phyloP scores from a whole-genome alignment of 78 protist species.

The Isochrysis galbana region DNA sequence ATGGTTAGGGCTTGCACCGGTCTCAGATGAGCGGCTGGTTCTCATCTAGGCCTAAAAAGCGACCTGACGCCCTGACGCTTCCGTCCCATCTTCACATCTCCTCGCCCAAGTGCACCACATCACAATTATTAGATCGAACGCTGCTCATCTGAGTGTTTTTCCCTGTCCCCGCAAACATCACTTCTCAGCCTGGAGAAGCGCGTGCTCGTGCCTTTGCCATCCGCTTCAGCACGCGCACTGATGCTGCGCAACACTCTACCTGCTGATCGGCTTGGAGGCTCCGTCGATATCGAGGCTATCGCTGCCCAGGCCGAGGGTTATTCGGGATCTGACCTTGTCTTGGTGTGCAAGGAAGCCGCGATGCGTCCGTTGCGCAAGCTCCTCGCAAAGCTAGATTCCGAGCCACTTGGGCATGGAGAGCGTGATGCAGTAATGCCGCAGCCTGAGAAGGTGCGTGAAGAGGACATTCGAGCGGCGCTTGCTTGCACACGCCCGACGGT shows the following conservation, averaged over 20 bases:
- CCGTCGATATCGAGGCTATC: not conserved
- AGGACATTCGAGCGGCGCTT: not conserved
- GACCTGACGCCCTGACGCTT: too few relatives aligned
- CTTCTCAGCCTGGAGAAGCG: constrained; percentile 65
- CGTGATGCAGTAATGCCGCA: not conserved
- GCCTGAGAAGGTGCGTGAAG: not conserved
- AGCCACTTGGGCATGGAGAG: too few relatives aligned
- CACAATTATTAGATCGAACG: too few relatives aligned
- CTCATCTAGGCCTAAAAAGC: too few relatives aligned
- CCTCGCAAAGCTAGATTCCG: constrained; percentile 42
- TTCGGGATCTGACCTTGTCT: constrained; percentile 66
- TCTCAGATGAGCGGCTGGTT: too few relatives aligned
- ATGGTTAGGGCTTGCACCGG: too few relatives aligned
- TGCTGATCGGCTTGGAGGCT: not conserved
- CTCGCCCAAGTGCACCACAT: too few relatives aligned
- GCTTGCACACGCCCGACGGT: not conserved
- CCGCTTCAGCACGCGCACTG: not conserved
- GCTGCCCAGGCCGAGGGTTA: constrained; percentile 26
- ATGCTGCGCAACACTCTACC: not conserved
- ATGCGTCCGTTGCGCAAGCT: constrained; percentile 66
- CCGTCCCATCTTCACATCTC: too few relatives aligned
- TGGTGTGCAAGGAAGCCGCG: constrained; percentile 72
- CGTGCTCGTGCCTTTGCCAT: constrained; percentile 61
- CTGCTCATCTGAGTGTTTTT: too few relatives aligned
- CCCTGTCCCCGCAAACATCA: constrained; percentile 40